phyloP scores from a whole-genome alignment of 2,329 filamentous ascomycete species.

The Xylaria polymorpha region DNA sequence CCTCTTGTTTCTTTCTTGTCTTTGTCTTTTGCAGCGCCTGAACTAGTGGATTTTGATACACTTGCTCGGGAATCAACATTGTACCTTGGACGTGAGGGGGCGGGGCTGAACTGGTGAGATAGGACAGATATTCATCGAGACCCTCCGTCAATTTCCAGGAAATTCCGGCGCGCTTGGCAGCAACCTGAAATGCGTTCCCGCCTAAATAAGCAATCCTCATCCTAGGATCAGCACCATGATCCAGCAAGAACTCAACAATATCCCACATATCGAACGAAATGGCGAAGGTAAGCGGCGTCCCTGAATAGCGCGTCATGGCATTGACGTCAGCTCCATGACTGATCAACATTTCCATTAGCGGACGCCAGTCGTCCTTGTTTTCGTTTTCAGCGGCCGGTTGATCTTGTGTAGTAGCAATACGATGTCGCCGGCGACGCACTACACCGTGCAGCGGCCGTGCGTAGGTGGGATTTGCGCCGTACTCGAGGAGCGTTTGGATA shows the following conservation, averaged over 20 bases:
- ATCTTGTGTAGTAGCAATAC: not conserved
- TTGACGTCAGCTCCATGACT: not conserved
- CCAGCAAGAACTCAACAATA: conserved; percentile 8
- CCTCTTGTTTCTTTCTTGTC: no score
- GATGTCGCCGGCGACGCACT: not conserved
- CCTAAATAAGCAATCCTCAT: not conserved
- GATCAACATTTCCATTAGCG: not conserved
- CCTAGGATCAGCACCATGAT: not conserved
- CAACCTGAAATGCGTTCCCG: no score
- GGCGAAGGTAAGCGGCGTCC: not conserved
- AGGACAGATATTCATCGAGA: no score
- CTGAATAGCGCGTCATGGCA: not conserved
- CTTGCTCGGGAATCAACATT: no score
- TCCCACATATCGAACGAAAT: conserved; percentile 4
- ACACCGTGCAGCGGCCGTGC: conserved; percentile 4
- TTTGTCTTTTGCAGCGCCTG: no score
- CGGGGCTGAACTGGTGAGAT: no score
- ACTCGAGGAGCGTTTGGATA: no score
- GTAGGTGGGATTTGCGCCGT: no score
- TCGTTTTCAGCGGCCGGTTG: not conserved
- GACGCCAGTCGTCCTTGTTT: not conserved
- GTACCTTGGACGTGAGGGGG: no score
- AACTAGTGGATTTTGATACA: no score
- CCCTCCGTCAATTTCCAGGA: no score
- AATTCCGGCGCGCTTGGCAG: no score